A percentile compares a stretch with the other conserved stretches of the same genome.
These are phyloP conservation scores for Saksenaea oblongispora DNA, from an alignment of 371 early-diverging fungal genomes.

Conservation along the genomic window DNA sequence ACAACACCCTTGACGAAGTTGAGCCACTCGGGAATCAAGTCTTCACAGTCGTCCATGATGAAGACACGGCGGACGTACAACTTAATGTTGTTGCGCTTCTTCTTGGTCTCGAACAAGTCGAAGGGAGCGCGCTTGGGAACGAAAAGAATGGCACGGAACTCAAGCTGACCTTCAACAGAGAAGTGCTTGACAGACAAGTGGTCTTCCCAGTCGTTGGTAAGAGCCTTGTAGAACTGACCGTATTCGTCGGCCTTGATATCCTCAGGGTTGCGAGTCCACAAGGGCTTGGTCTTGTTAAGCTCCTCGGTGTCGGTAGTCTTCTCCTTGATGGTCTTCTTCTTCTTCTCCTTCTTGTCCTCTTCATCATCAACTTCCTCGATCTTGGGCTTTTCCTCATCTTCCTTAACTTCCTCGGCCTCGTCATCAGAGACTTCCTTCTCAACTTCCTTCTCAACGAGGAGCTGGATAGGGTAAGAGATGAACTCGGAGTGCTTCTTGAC, in stretches of 20 bases:
- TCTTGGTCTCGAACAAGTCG: constrained; percentile 64
- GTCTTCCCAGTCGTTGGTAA: constrained; percentile 72
- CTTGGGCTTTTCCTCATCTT: constrained; percentile 58
- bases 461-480: constrained; percentile 66
- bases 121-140: constrained; percentile 76
- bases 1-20: constrained; percentile 76
- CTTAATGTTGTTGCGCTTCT: constrained; percentile 78
- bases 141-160: constrained; percentile 82
- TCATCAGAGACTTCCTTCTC: constrained; percentile 90
- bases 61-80: constrained; percentile 87
- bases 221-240: constrained; percentile 81
- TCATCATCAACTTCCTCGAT: constrained; percentile 56
- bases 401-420: constrained; percentile 66
- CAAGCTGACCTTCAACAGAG: constrained; percentile 80
- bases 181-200: constrained; percentile 76
- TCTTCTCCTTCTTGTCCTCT: constrained; percentile 78
- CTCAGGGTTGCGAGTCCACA: constrained; percentile 83
- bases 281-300: constrained; percentile 77
- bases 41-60: constrained; percentile 83
- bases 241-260: constrained; percentile 78
- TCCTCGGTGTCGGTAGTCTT: constrained; percentile 52
- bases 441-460: constrained; percentile 52
- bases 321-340: constrained; percentile 70
- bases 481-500: constrained; percentile 85
- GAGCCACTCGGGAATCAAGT: constrained; percentile 67